Evolutionary conservation across 2,329 filamentous ascomycete species (phyloP).

Genomic region (Ophidiomyces ophidiicola): DNA sequence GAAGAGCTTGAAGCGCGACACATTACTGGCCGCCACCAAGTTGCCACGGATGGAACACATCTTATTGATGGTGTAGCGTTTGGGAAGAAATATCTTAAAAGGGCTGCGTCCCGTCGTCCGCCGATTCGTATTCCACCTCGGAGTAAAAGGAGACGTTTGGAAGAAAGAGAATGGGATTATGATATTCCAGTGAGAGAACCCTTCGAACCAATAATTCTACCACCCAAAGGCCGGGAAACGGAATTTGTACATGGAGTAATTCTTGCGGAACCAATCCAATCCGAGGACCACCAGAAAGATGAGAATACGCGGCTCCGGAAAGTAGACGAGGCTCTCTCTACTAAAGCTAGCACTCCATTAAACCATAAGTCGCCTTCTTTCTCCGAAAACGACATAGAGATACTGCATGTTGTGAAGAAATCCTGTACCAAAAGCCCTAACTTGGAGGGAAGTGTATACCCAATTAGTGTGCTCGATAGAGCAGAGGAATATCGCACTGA

Average conservation of each 20-base stretch:
- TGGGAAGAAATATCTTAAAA: constrained; percentile 57
- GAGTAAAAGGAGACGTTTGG: constrained; percentile 55
- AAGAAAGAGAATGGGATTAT: constrained; percentile 15
- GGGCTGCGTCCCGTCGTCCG: constrained; percentile 48
- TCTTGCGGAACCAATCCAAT: too few relatives aligned
- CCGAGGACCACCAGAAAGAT: too few relatives aligned
- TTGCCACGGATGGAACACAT: constrained; percentile 63
- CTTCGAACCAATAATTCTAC: not conserved
- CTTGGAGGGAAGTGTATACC: not conserved
- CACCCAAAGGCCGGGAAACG: not conserved
- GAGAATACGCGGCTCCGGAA: too few relatives aligned
- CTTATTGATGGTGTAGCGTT: constrained; percentile 78
- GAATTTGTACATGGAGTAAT: not conserved
- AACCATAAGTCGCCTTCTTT: not conserved
- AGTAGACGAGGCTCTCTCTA: not conserved
- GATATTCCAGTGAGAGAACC: constrained; percentile 1
- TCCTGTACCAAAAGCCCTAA: not conserved
- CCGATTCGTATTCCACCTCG: constrained; percentile 58
- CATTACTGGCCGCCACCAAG: constrained; percentile 68
- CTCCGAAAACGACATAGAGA: not conserved
- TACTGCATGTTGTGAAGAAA: not conserved
- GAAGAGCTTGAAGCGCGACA: constrained; percentile 62
- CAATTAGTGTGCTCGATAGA: not conserved
- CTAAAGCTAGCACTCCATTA: not conserved
- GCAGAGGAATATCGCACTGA: not conserved